Conservation (phyloP, 768 basidiomycete genomes). For the Clitopilus hobsonii region DNA sequence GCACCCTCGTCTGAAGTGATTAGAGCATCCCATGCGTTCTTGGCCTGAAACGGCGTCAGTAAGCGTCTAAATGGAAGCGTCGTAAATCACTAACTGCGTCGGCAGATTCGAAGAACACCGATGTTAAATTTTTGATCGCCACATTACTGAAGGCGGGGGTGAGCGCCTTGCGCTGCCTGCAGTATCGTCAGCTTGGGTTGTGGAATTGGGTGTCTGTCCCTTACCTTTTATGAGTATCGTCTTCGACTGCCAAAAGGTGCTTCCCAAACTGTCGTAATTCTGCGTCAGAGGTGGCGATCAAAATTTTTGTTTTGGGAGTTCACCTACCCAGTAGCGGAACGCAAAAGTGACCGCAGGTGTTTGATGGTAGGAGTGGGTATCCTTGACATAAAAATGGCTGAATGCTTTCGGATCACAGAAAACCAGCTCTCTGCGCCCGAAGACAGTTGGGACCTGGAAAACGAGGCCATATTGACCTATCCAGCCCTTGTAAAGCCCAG, state of each 20-base stretch:
- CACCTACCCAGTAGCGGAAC: slow-evolving; percentile 19
- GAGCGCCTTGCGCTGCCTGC: slow-evolving; percentile 34
- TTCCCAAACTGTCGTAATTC: slow-evolving; percentile 20
- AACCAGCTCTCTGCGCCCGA: slow-evolving; percentile 17
- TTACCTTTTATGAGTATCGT: slow-evolving; percentile 39
- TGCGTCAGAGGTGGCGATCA: not conserved
- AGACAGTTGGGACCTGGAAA: slow-evolving; percentile 12
- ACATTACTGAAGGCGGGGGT: slow-evolving; percentile 36
- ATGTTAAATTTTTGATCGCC: slow-evolving; percentile 29
- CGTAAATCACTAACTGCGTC: slow-evolving; percentile 26
- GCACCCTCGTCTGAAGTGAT: slow-evolving; percentile 14
- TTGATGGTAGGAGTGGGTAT: slow-evolving; percentile 20
- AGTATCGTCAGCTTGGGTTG: not conserved
- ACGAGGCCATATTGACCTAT: slow-evolving; percentile 19
- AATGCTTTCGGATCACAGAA: slow-evolving; percentile 21
- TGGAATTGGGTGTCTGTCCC: not conserved
- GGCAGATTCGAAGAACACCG: slow-evolving; percentile 34
- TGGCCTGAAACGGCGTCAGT: slow-evolving; percentile 17
- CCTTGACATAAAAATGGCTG: slow-evolving; percentile 17
- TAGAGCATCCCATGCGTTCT: slow-evolving; percentile 16
- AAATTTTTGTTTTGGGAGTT: not conserved
- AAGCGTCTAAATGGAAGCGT: not conserved
- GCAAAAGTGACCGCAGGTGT: slow-evolving; percentile 17
- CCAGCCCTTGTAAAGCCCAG: slow-evolving; percentile 17
- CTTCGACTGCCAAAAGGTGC: slow-evolving; percentile 34